Percentiles rank a stretch among this genome's conserved stretches.
phyloP scores from a whole-genome alignment of 2,329 filamentous ascomycete genomes.

The Pestalotiopsis sp. region DNA sequence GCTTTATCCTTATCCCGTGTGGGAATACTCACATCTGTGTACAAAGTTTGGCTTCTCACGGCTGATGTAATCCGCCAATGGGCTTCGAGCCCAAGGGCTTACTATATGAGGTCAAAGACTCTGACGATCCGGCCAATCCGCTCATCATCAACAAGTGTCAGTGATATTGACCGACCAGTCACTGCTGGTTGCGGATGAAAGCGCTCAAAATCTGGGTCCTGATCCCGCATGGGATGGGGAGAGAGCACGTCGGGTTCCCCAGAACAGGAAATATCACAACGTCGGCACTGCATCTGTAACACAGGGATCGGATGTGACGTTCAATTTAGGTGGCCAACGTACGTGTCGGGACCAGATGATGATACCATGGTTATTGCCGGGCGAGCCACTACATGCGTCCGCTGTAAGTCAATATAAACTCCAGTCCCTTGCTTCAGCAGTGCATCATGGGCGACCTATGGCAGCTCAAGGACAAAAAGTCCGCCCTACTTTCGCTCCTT shows the following conservation, averaged over 20 bases:
- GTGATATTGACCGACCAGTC: background rate
- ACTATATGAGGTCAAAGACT: background rate
- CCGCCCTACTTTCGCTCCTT: background rate
- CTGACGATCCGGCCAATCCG: background rate
- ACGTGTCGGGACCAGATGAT: background rate
- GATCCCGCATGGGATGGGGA: background rate
- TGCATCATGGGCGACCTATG: background rate
- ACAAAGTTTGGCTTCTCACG: no score
- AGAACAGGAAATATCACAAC: background rate
- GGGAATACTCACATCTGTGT: no score
- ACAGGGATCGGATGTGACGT: background rate
- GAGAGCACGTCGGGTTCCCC: background rate
- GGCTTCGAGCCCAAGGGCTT: background rate
- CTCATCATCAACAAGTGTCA: background rate
- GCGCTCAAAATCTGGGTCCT: background rate
- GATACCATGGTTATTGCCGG: background rate
- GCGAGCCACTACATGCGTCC: background rate
- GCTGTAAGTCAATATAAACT: background rate
- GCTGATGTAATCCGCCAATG: background rate
- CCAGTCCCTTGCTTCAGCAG: background rate
- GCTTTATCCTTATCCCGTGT: no score
- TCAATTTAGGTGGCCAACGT: background rate
- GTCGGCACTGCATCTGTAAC: background rate
- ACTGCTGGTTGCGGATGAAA: background rate
- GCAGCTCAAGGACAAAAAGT: no score